Evolutionary conservation across 2,329 filamentous ascomycete species (phyloP), one percentile per base, ranked within the genome.

Genomic region (Diplodia sapinea): DNA sequence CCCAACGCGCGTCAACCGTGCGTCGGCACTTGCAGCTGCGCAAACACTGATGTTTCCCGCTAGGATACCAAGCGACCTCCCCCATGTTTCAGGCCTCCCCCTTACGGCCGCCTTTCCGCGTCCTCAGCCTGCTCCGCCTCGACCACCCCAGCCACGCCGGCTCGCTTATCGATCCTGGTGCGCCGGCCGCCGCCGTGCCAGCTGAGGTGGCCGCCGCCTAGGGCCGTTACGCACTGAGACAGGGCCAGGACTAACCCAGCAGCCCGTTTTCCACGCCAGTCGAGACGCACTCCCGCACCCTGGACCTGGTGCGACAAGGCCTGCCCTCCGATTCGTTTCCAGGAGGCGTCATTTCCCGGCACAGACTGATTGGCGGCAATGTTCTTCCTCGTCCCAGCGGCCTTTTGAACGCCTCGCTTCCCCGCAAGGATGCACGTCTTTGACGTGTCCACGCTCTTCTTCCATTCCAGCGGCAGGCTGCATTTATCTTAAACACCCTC

Each of bases 301-400:
- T 11, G 33, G 33, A 12, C 9, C 29, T 63, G 59, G 43, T 63
- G 59, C 43, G 59, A 51, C 59, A 26, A 38, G 29, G 29, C 31
- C 29, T 13, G 47, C 12, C 59, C 59, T 26, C 59, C 59, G 31
- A 26, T 15, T 36, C n/a, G 59, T 63, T 52, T 63, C 59, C 57
- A 63, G 59, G 59, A 63, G 59, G 59, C 59, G 47, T 63, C 59
- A 63, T 63, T 63, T 63, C 59, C 47, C 36, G 40, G 13, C 15
- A 47, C 33, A 26, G 23, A 20, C 38, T 49, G 57, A 50, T 50
- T 23, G 56, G 56, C 36, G 56, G 38, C 56, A 29, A 17, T 36
- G 38, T 31, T 15, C 31, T 31, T 33, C n/a, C 26, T 50, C 47
- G 59, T 51, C 59, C 29, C 59, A 63, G 26, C 17, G 3, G 26